phyloP scores from a whole-genome alignment of 1,284 basidiomycete species.

The Schizopora paradoxa region DNA sequence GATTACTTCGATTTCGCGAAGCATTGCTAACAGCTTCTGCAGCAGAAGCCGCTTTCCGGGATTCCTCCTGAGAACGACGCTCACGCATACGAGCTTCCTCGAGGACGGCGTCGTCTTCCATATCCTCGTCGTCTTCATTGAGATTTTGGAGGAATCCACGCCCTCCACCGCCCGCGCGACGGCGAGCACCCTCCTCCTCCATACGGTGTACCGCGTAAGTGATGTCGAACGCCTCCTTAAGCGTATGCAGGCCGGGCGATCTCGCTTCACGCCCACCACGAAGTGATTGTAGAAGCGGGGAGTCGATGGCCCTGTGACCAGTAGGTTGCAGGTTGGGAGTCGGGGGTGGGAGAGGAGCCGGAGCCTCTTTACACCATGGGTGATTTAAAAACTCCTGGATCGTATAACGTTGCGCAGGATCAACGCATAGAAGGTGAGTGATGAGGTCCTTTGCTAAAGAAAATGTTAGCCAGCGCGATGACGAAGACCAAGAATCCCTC shows the following conservation, averaged over 20 bases:
- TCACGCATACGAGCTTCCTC: constrained; percentile 42
- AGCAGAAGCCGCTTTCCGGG: constrained; percentile 34
- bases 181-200: constrained; percentile 93
- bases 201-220: constrained; percentile 99
- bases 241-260: constrained; percentile 85
- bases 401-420: constrained; percentile 92
- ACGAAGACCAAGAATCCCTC: constrained; percentile 22
- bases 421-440: constrained; percentile 91
- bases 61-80: constrained; percentile 25
- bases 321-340: constrained; percentile 49
- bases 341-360: constrained; percentile 55
- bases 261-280: constrained; percentile 80
- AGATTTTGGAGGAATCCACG: constrained; percentile 80
- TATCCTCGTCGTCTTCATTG: constrained; percentile 90
- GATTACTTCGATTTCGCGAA: constrained; percentile 4
- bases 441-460: constrained; percentile 91
- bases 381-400: constrained; percentile 98
- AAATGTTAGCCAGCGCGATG: constrained; percentile 16
- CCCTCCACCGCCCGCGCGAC: constrained; percentile 75
- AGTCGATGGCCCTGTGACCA: constrained; percentile 70
- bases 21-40: constrained; percentile 26
- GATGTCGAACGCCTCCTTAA: constrained; percentile 99
- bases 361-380: constrained; percentile 84
- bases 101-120: constrained; percentile 35
- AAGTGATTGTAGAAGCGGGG: constrained; percentile 80